Base-by-base conservation (phyloP, 768 basidiomycete species). In the Termitomyces sp. region DNA sequence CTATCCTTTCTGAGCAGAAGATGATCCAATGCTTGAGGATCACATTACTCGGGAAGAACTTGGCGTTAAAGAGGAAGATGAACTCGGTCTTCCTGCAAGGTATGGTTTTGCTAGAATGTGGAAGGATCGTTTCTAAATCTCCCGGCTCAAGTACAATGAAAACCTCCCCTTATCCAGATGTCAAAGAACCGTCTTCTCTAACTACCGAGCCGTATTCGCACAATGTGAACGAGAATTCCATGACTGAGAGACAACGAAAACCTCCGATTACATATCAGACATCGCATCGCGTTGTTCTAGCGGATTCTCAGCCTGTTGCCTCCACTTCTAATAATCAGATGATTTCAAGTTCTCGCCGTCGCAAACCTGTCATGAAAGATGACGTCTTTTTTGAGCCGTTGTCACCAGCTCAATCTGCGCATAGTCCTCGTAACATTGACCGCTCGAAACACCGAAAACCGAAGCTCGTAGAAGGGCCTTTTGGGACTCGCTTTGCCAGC, bases 381-480 rank as follows among this genome's bases (percentile, higher is more conserved):
- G 64, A 67, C 6, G 52, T 58, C 41, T 63, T 65, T 49, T 65
- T 63, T 49, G 57, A 32, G 5, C 50, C 61, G 0, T n/a, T 40
- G 5, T 47, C 64, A 5, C 28, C 57, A n/a, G 38, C 61, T 4
- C 50, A 54, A 9, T 56, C 65, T 28, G 61, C 58, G 1, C 35
- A 56, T 18, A 48, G 30, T 6, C 38, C 18, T 30, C 8, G 48
- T 7, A 50, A 57, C 14, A 23, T 26, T 52, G 33, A n/a, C 10
- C 55, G 48, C 12, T n/a, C 33, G 14, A 61, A 56, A 13, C 58
- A 49, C 61, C 50, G 35, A 48, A 56, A 23, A 10, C 63, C 52
- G 57, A 60, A 59, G 60, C 61, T 73, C 14, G 54, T 66, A 1
- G 69, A 75, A 44, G 73, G 71, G n/a, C 67, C 69, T 9, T 74